phyloP scores from a whole-genome alignment of 768 basidiomycete genomes.

The Boletales sp. region DNA sequence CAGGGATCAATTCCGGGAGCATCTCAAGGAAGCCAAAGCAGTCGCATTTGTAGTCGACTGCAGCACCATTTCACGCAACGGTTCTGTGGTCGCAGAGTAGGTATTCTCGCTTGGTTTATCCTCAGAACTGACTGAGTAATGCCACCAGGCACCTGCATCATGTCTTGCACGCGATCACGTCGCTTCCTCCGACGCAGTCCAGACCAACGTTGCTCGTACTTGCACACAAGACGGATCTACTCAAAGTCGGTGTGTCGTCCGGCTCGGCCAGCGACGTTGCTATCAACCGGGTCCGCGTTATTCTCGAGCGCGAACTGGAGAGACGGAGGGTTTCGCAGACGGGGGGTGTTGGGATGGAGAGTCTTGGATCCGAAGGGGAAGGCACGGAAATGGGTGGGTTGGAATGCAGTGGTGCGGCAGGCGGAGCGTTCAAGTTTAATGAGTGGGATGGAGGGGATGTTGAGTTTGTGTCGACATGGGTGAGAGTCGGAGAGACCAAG shows the following conservation, averaged over 20 bases:
- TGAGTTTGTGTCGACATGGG: conserved; percentile 58
- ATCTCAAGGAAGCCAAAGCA: conserved; percentile 58
- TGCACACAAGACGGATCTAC: conserved; percentile 74
- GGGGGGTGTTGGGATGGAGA: conserved; percentile 67
- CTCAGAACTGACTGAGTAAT: not conserved
- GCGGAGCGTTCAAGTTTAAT: conserved; percentile 62
- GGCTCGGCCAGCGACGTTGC: conserved; percentile 46
- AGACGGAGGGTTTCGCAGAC: conserved; percentile 65
- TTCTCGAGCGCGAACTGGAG: conserved; percentile 83
- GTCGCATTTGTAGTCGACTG: conserved; percentile 80
- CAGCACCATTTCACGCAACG: conserved; percentile 74
- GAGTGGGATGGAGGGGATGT: conserved; percentile 88
- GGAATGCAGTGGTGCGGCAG: conserved; percentile 56
- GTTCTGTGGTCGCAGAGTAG: conserved; percentile 74
- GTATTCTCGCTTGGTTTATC: conserved; percentile 25
- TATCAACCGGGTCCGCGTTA: conserved; percentile 64
- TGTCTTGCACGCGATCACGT: conserved; percentile 64
- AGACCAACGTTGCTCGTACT: conserved; percentile 62
- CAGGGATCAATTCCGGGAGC: conserved; percentile 66
- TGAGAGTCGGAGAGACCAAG: conserved; percentile 31
- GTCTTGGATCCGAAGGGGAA: conserved; percentile 67
- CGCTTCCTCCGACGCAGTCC: conserved; percentile 66
- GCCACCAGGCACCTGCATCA: conserved; percentile 64
- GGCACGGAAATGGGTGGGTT: conserved; percentile 67
- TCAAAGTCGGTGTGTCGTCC: conserved; percentile 44